Evolutionary conservation across 2,329 filamentous ascomycete genomes (phyloP).

Genomic region (Cercospora citrullina): DNA sequence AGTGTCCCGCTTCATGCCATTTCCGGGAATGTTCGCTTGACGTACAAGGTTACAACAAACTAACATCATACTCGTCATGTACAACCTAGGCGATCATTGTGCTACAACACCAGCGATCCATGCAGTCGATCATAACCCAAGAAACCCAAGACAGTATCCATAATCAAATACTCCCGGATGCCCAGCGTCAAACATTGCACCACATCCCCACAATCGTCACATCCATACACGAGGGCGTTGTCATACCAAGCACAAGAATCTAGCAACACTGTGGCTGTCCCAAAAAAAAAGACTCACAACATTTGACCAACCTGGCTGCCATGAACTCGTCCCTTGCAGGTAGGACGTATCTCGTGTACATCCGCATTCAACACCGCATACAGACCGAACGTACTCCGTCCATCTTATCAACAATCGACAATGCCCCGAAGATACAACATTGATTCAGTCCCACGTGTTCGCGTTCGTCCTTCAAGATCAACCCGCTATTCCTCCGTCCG

Average conservation of each 20-base stretch:
- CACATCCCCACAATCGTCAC: neutral
- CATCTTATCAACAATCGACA: neutral
- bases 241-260: neutral
- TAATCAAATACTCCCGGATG: neutral
- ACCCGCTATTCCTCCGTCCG: neutral
- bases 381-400: neutral
- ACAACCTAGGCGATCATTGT: neutral
- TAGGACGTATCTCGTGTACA: neutral
- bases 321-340: neutral
- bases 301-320: neutral
- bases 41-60: too few species aligned
- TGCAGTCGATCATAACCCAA: neutral
- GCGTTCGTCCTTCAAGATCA: neutral
- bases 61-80: neutral
- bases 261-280: neutral
- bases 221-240: neutral
- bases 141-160: neutral
- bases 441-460: neutral
- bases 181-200: neutral
- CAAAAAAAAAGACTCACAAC: neutral
- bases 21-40: too few species aligned
- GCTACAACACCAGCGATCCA: neutral
- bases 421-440: neutral
- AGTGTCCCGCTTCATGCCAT: too few species aligned
- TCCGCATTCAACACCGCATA: neutral